Percentiles rank a stretch among this genome's conserved stretches.
Evolutionary conservation across 352 stramenopile species (phyloP).

Genomic region (Plasmopara viticola): DNA sequence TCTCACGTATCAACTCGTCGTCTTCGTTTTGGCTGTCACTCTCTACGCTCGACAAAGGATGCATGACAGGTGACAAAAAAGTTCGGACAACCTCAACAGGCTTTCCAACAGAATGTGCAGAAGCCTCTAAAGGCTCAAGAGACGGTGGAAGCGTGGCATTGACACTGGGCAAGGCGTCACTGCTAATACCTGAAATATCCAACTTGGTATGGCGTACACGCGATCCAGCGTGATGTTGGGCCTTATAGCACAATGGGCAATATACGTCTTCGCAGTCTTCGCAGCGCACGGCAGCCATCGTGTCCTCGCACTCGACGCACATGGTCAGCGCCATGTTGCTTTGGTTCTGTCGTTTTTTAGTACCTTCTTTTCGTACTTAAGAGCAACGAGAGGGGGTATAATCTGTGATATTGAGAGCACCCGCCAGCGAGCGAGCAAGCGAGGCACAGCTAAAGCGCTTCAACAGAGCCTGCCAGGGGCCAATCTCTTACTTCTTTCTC

Average conservation of each 20-base stretch:
- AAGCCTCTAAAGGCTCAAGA: constrained; percentile 2
- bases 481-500: too few relatives aligned
- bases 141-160: constrained; percentile 4
- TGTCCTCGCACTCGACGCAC: constrained; percentile 85
- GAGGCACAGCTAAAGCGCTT: constrained; percentile 10
- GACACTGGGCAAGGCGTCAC: background rate
- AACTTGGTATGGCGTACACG: constrained; percentile 39
- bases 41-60: too few relatives aligned
- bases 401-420: too few relatives aligned
- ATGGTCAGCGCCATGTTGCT: constrained; percentile 26
- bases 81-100: too few relatives aligned
- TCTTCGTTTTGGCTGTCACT: constrained; percentile 4
- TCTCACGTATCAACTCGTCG: constrained; percentile 30
- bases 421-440: background rate
- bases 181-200: constrained; percentile 14
- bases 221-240: constrained; percentile 58
- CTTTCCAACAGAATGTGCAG: too few relatives aligned
- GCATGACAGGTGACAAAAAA: too few relatives aligned
- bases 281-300: constrained; percentile 57
- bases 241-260: constrained; percentile 70
- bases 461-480: too few relatives aligned
- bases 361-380: constrained; percentile 12
- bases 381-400: background rate
- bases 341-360: background rate
- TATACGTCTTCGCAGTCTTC: constrained; percentile 65